phyloP scores from a whole-genome alignment of 305 asterid species.

The Fraxinus angustifolia region DNA sequence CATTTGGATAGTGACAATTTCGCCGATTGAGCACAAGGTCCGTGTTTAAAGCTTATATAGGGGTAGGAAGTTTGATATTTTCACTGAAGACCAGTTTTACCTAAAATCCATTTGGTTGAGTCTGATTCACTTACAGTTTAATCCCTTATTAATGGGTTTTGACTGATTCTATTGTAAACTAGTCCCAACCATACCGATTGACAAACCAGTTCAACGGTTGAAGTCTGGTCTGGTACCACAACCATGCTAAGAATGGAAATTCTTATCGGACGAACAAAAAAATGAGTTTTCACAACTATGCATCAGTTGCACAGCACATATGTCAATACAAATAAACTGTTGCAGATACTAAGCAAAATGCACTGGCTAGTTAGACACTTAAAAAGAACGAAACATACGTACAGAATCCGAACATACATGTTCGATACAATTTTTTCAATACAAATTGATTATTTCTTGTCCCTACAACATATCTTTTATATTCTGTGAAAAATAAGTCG shows the following conservation, averaged over 20 bases:
- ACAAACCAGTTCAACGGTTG: neutral
- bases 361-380: neutral
- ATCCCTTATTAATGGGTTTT: neutral
- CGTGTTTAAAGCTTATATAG: neutral
- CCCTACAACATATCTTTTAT: neutral
- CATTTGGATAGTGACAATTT: neutral
- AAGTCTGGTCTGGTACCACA: neutral
- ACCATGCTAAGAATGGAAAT: neutral
- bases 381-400: neutral
- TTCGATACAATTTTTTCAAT: neutral
- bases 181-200: neutral
- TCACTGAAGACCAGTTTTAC: neutral
- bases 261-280: neutral
- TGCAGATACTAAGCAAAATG: neutral
- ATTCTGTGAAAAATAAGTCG: neutral
- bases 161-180: neutral
- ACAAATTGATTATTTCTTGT: neutral
- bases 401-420: neutral
- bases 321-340: neutral
- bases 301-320: neutral
- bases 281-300: neutral
- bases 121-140: neutral
- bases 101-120: neutral
- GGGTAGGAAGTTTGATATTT: neutral
- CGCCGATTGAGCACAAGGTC: neutral